These are phyloP conservation scores for Elsinoe batatas DNA, from an alignment of 2,329 filamentous ascomycete genomes.

Conservation along the genomic window DNA sequence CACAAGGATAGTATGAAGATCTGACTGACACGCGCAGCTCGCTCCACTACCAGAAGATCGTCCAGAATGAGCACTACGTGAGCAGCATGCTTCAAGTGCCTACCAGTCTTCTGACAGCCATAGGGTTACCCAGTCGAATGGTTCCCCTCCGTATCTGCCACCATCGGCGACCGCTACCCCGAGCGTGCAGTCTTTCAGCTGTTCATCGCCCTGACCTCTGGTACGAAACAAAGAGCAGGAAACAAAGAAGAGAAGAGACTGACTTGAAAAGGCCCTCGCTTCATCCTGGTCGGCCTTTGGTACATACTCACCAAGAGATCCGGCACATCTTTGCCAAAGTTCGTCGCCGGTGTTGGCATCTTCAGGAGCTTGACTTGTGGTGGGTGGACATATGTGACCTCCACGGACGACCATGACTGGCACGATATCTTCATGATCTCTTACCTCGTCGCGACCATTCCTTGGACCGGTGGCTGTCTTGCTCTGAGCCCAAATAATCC, in stretches of 20 bases:
- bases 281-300: constrained; percentile 82
- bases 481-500: constrained; percentile 77
- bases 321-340: constrained; percentile 65
- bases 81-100: constrained; percentile 19
- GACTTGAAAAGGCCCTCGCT: constrained; percentile 60
- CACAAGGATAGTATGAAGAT: constrained; percentile 18
- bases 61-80: constrained; percentile 85
- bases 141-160: constrained; percentile 55
- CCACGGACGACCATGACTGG: constrained; percentile 96
- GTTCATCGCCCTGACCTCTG: constrained; percentile 93
- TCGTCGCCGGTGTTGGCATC: constrained; percentile 68
- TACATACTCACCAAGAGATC: constrained; percentile 77
- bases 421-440: constrained; percentile 99
- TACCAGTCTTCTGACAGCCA: constrained; percentile 14
- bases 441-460: constrained; percentile 85
- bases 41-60: constrained; percentile 93
- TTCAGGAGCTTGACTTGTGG: constrained; percentile 89
- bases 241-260: constrained; percentile 9
- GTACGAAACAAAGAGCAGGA: constrained; percentile 30
- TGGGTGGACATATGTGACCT: constrained; percentile 97
- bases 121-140: constrained; percentile 51
- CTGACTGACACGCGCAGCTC: constrained; percentile 33
- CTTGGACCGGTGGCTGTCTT: constrained; percentile 89
- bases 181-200: constrained; percentile 95
- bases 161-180: constrained; percentile 93